phyloP scores from a whole-genome alignment of 179 eudicot genomes.

The Heliamphora pulchella region DNA sequence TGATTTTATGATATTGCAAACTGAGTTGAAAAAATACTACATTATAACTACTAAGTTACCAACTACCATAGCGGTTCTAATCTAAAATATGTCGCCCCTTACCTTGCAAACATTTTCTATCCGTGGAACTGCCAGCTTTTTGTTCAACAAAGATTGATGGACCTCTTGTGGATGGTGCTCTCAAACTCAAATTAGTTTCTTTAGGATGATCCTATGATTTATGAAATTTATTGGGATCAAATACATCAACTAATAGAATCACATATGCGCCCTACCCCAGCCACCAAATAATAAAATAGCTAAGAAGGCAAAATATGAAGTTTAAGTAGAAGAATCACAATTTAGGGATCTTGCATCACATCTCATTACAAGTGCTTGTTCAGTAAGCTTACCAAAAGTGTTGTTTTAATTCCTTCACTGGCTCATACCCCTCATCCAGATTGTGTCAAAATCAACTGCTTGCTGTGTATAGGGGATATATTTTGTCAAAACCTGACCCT shows the following conservation, averaged over 20 bases:
- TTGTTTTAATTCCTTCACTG: neutral
- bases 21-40: neutral
- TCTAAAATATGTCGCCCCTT: neutral
- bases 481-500: neutral
- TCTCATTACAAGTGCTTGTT: too few relatives aligned
- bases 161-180: neutral
- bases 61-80: neutral
- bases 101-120: neutral
- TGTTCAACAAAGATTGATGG: neutral
- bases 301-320: too few relatives aligned
- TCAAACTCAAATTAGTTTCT: neutral
- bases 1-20: neutral
- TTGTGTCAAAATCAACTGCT: neutral
- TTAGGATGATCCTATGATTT: too few relatives aligned
- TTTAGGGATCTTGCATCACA: too few relatives aligned
- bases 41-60: neutral
- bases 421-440: neutral
- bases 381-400: too few relatives aligned
- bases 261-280: too few relatives aligned
- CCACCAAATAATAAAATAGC: too few relatives aligned
- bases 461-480: neutral
- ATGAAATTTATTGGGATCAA: too few relatives aligned
- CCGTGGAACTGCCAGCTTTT: neutral
- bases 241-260: too few relatives aligned
- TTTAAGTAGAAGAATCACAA: too few relatives aligned